A percentile compares a stretch with the other conserved stretches of the same genome.
Evolutionary conservation across 148 eudicot genomes (phyloP).

Genomic region (Cornus kousa): DNA sequence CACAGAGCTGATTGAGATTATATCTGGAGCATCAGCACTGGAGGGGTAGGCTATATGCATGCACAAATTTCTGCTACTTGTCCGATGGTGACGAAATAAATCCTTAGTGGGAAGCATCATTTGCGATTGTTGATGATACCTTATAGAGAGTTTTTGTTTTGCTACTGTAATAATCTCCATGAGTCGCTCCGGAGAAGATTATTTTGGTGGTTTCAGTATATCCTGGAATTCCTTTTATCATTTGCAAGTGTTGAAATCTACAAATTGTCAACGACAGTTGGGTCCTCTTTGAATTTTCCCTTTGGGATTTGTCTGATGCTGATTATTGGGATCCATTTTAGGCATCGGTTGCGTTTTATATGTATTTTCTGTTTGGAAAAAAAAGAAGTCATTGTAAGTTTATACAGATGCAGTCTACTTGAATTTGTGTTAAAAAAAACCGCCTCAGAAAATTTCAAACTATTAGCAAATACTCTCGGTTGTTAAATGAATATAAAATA

Average conservation of each 20-base stretch:
- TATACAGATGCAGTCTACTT: too few species aligned
- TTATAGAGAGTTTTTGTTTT: conserved; percentile 14
- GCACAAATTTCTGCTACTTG: conserved; percentile 10
- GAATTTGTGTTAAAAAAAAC: too few species aligned
- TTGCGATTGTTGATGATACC: conserved; percentile 21
- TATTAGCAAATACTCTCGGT: too few species aligned
- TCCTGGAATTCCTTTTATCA: not conserved
- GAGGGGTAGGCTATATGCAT: conserved; percentile 47
- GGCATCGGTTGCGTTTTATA: too few species aligned
- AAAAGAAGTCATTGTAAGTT: too few species aligned
- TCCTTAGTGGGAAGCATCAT: conserved; percentile 16
- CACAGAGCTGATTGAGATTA: conserved; percentile 81
- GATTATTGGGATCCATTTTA: too few species aligned
- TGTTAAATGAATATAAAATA: too few species aligned
- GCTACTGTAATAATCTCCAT: conserved; percentile 14
- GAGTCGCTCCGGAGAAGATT: not conserved
- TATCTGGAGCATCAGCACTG: conserved; percentile 90
- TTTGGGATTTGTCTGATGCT: too few species aligned
- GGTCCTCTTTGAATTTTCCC: not conserved
- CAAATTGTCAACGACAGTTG: not conserved
- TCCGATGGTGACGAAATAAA: conserved; percentile 55
- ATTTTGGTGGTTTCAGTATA: not conserved
- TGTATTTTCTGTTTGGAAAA: too few species aligned
- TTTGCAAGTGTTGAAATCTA: not conserved
- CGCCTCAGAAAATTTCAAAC: too few species aligned